phyloP scores from a whole-genome alignment of 257 asterid species.

The Solanum dulcamara region DNA sequence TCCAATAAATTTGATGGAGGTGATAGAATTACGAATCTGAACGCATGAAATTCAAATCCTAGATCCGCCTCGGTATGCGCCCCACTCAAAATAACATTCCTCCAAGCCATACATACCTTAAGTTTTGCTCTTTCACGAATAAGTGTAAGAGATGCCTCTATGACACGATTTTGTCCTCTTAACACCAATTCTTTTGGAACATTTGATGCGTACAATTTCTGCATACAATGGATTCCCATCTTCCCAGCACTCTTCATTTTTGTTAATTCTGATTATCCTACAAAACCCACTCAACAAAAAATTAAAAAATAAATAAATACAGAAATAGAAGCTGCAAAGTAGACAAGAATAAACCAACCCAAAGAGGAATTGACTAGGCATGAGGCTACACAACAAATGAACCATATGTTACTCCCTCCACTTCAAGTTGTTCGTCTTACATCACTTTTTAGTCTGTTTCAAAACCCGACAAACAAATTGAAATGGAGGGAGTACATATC shows the following conservation, averaged over 20 bases:
- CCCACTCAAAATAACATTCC: not conserved
- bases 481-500: no score
- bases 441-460: no score
- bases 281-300: not conserved
- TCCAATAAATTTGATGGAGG: no score
- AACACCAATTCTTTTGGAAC: conserved; percentile 78
- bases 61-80: not conserved
- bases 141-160: conserved; percentile 92
- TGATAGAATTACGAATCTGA: not conserved
- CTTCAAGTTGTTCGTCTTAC: no score
- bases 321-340: not conserved
- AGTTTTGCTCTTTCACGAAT: conserved; percentile 98
- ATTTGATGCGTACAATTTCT: conserved; percentile 59
- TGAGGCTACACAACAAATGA: not conserved
- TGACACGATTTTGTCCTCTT: conserved; percentile 92
- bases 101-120: conserved; percentile 37
- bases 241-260: conserved; percentile 53
- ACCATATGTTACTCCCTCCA: not conserved
- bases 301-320: not conserved
- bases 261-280: conserved; percentile 6
- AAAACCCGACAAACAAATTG: no score
- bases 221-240: conserved; percentile 79
- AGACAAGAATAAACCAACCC: not conserved
- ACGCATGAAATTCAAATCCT: not conserved
- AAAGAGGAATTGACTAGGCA: not conserved